These are phyloP conservation scores for Chamaecrista fasciculata DNA, from an alignment of 306 rosid genomes.

Conservation along the genomic window DNA sequence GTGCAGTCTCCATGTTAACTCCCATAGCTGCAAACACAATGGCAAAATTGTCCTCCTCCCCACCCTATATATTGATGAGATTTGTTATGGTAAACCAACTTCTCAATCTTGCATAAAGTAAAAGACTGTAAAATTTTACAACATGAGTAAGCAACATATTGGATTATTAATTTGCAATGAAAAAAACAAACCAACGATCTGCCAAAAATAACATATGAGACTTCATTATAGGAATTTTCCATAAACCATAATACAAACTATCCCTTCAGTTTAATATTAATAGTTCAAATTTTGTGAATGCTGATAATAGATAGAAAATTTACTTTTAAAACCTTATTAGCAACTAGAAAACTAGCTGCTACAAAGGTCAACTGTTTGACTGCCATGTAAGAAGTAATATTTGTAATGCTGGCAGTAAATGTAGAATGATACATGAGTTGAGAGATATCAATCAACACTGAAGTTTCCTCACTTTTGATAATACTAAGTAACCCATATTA, in stretches of 20 bases:
- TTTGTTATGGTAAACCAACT: slow-evolving; percentile 13
- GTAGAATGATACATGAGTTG: not conserved
- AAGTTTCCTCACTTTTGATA: not conserved
- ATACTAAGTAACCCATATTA: not conserved
- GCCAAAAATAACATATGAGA: slow-evolving; percentile 8
- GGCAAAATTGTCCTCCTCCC: slow-evolving; percentile 91
- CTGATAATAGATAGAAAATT: not conserved
- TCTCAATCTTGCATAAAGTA: slow-evolving; percentile 1
- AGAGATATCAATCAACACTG: slow-evolving; percentile 5
- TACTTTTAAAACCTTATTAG: not conserved
- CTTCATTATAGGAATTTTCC: slow-evolving; percentile 8
- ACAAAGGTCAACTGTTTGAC: not conserved
- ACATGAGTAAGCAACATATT: slow-evolving; percentile 6
- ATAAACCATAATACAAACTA: not conserved
- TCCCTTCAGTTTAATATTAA: slow-evolving; percentile 5
- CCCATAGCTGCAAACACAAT: slow-evolving; percentile 99
- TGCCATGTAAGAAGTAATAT: not conserved
- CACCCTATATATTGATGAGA: slow-evolving; percentile 50
- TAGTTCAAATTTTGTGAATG: not conserved
- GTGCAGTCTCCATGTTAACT: slow-evolving; percentile 99
- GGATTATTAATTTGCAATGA: slow-evolving; percentile 13
- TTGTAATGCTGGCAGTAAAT: not conserved
- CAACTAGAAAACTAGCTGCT: not conserved
- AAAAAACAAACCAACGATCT: not conserved
- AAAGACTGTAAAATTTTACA: not conserved